Evolutionary conservation across 208 protist species (phyloP).

Genomic region (Trypanosoma mega): DNA sequence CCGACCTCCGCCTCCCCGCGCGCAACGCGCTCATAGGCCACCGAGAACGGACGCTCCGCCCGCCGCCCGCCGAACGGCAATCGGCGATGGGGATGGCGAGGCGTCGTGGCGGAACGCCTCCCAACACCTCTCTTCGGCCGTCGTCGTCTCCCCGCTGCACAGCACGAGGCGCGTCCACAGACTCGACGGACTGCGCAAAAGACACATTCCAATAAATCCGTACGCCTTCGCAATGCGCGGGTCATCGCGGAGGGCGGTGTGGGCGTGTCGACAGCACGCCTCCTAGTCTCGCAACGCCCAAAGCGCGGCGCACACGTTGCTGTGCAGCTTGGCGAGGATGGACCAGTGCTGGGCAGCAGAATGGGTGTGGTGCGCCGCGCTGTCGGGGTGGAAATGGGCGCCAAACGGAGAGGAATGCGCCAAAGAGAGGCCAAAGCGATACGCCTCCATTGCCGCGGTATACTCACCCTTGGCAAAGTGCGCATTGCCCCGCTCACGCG

Average conservation of each 20-base stretch:
- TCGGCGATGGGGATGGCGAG: background rate
- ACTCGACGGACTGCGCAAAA: background rate
- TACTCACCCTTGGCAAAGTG: slow-evolving; percentile 1
- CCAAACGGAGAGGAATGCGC: background rate
- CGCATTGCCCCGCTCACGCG: background rate
- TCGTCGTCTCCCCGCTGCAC: background rate
- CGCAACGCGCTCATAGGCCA: no score
- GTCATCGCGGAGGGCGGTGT: background rate
- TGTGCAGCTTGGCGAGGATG: background rate
- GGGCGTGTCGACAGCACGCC: background rate
- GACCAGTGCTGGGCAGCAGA: background rate
- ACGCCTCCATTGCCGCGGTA: background rate
- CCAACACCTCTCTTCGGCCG: background rate
- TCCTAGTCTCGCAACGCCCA: slow-evolving; percentile 6
- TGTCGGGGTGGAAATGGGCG: background rate
- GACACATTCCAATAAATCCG: slow-evolving; percentile 14
- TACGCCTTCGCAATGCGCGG: background rate
- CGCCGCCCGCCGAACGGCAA: background rate
- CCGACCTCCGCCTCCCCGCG: no score
- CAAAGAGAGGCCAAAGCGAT: background rate
- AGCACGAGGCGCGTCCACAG: background rate
- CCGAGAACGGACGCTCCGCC: background rate
- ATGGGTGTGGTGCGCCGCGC: background rate
- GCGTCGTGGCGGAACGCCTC: slow-evolving; percentile 4
- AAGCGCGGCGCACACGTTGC: background rate